phyloP scores from a whole-genome alignment of 306 rosid species.

The Prunus mume region DNA sequence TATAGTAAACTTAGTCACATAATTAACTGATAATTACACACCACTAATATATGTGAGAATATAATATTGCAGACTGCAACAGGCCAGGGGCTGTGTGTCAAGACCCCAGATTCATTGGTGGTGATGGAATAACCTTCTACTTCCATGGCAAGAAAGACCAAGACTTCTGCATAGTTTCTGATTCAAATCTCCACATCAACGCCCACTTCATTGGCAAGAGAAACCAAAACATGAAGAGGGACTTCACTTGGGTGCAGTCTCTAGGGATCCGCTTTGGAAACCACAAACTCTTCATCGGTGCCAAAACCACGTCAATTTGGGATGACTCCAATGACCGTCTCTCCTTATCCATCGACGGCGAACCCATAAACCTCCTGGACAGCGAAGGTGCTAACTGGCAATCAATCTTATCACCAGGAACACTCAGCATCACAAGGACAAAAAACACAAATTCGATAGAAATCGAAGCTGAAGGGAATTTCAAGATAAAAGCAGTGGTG shows the following conservation, averaged over 20 bases:
- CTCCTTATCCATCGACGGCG: slow-evolving; percentile 11
- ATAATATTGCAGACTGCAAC: slow-evolving; percentile 22
- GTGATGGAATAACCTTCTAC: slow-evolving; percentile 61
- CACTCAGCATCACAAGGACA: background rate
- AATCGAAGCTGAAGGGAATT: slow-evolving; percentile 22
- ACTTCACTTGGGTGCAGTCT: slow-evolving; percentile 58
- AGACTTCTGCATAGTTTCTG: slow-evolving; percentile 35
- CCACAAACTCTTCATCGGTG: slow-evolving; percentile 29
- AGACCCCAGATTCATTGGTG: slow-evolving; percentile 56
- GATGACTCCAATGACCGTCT: slow-evolving; percentile 24
- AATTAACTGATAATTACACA: too few species aligned
- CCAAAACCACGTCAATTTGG: slow-evolving; percentile 23
- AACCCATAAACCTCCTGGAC: slow-evolving; percentile 13
- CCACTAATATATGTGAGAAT: background rate
- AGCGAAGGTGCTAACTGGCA: slow-evolving; percentile 15
- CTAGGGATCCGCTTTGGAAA: slow-evolving; percentile 30
- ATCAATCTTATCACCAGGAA: background rate
- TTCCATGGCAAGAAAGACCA: slow-evolving; percentile 33
- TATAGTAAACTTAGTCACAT: too few species aligned
- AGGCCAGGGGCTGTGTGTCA: slow-evolving; percentile 36
- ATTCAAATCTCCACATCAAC: slow-evolving; percentile 37
- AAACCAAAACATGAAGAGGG: slow-evolving; percentile 32
- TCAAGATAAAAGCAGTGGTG: slow-evolving; percentile 27
- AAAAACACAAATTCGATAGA: slow-evolving; percentile 14
- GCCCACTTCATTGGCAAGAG: slow-evolving; percentile 32